phyloP scores from a whole-genome alignment of 2,329 filamentous ascomycete genomes.

The Trichocomaceae sp. region DNA sequence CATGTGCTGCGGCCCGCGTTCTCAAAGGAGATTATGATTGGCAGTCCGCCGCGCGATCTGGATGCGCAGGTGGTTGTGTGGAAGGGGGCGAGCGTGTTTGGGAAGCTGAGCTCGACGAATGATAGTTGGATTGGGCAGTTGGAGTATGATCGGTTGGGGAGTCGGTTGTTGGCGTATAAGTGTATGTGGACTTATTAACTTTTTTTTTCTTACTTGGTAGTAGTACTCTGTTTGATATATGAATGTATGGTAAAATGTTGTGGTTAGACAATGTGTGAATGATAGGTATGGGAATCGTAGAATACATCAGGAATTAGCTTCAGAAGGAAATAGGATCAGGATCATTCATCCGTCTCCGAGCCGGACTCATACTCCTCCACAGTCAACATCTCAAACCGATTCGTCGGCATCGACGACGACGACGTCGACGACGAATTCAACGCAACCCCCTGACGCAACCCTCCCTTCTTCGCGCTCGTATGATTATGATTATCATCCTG shows the following conservation, averaged over 20 bases:
- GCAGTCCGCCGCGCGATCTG: slow-evolving; percentile 75
- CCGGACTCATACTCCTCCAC: slow-evolving; percentile 35
- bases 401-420: slow-evolving; percentile 39
- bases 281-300: neutral
- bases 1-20: slow-evolving; percentile 57
- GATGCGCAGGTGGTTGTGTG: slow-evolving; percentile 96
- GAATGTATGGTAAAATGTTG: too few relatives aligned
- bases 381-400: slow-evolving; percentile 58
- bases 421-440: slow-evolving; percentile 21
- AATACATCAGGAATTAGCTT: too few relatives aligned
- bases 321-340: neutral
- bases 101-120: slow-evolving; percentile 75
- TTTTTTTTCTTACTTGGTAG: neutral
- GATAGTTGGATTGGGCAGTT: slow-evolving; percentile 87
- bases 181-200: slow-evolving; percentile 54
- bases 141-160: slow-evolving; percentile 82
- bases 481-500: neutral
- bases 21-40: slow-evolving; percentile 61
- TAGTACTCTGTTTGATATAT: too few relatives aligned
- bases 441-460: slow-evolving; percentile 19
- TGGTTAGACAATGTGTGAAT: too few relatives aligned
- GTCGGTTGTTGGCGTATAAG: slow-evolving; percentile 78
- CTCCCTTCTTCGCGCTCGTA: neutral
- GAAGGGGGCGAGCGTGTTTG: slow-evolving; percentile 97
- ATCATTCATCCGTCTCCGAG: neutral